Evolutionary conservation across 1,139 yeast species (phyloP).

Genomic region (Hemisphaericaspora subhashii): DNA sequence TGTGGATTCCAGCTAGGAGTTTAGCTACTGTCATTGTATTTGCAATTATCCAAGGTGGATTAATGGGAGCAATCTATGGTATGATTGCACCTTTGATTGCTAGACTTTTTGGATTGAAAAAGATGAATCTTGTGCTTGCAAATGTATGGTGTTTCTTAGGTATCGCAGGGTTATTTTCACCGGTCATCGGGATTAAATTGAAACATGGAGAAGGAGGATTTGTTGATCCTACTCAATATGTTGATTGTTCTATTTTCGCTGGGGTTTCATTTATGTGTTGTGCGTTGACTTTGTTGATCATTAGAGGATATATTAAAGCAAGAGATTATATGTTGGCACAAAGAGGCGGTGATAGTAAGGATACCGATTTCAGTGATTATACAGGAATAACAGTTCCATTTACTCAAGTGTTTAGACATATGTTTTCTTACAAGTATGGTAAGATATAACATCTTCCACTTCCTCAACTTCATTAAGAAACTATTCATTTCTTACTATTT

Average conservation of each 20-base stretch:
- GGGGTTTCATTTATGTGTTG: slow-evolving; percentile 51
- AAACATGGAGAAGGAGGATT: slow-evolving; percentile 36
- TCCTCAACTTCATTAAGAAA: too few species aligned
- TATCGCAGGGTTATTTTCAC: slow-evolving; percentile 47
- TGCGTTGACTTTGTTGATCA: slow-evolving; percentile 32
- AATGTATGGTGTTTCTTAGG: slow-evolving; percentile 51
- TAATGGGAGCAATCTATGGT: slow-evolving; percentile 33
- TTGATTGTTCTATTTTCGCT: slow-evolving; percentile 51
- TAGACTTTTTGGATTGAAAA: slow-evolving; percentile 46
- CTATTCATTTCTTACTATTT: too few species aligned
- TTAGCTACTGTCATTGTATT: slow-evolving; percentile 30
- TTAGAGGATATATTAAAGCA: slow-evolving; percentile 52
- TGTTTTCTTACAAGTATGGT: slow-evolving; percentile 15
- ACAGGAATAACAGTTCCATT: slow-evolving; percentile 21
- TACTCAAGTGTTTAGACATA: slow-evolving; percentile 14
- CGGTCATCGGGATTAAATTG: slow-evolving; percentile 52
- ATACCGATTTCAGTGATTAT: slow-evolving; percentile 20
- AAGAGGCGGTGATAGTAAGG: slow-evolving; percentile 17
- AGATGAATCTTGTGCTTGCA: slow-evolving; percentile 49
- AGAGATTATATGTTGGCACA: slow-evolving; percentile 33
- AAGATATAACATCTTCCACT: too few species aligned
- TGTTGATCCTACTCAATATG: slow-evolving; percentile 45
- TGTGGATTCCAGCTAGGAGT: slow-evolving; percentile 39
- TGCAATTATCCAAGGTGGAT: slow-evolving; percentile 26
- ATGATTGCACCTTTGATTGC: slow-evolving; percentile 33